Evolutionary conservation across 148 eudicot genomes (phyloP), one percentile per base, ranked within the genome.

Genomic region (Diospyros lotus): DNA sequence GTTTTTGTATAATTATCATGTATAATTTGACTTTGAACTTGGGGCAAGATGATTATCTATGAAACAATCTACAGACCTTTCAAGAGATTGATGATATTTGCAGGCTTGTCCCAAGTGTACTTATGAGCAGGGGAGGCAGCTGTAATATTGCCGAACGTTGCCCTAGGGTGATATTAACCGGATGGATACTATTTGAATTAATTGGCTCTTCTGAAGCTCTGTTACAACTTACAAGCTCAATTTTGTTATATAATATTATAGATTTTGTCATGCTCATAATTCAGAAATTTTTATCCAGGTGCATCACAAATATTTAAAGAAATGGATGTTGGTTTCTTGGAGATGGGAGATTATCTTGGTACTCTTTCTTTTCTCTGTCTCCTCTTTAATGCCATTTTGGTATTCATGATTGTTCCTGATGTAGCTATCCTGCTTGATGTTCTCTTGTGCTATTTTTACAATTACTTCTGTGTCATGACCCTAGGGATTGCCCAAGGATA

Each of bases 341-440:
- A 88, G 69, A 66, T 81, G 39, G 71, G 64, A 28, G 97, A 92
- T 81, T 90, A 85, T 86, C 89, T 90, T 73, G 92, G 97, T 92
- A 90, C 11, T 71, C 64, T 9, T 51, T 15, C 58, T 28, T 60
- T 48, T 74, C n/a, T 59, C 64, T 38, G 42, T 76, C 67, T 18
- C 58, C 64, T 12, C 66, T 66, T 56, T 50, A 54, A 43, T 53
- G 39, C 70, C 45, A 5, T 48, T 48, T 1, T 78, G 28, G 5
- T 18, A 58, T 54, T 68, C 43, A 46, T 59, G 73, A 64, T 53
- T 67, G 4, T 12, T 41, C 12, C 18, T 14, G 42, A 45, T 44
- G 1, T 53, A 45, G 5, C 69, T 46, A 51, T 74, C 44, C 13
- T 58, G 58, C 45, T 79, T 65, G 18, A 55, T 48, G 58, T 72